phyloP scores from a whole-genome alignment of 2,329 filamentous ascomycete species.

The Cladosporium velox region DNA sequence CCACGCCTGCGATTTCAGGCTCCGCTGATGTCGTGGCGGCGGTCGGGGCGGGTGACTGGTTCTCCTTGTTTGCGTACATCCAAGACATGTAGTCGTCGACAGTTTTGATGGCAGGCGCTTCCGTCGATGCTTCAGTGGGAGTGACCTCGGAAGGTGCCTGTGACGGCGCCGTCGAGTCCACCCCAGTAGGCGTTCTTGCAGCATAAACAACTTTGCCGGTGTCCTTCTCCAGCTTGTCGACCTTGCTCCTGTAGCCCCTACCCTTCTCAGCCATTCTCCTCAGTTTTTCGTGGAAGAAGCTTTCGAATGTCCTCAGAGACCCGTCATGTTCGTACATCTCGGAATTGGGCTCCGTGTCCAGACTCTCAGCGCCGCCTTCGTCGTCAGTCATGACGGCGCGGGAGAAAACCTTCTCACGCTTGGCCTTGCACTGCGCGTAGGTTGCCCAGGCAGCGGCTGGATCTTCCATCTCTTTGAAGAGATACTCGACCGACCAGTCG shows the following conservation, averaged over 20 bases:
- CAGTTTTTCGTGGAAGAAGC: conserved; percentile 49
- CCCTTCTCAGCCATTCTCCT: conserved; percentile 57
- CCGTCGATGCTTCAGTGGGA: not conserved
- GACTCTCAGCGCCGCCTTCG: conserved; percentile 21
- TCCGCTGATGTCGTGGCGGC: not conserved
- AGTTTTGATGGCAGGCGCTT: conserved; percentile 26
- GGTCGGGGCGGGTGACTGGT: not conserved
- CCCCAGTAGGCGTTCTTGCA: not conserved
- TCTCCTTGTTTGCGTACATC: conserved; percentile 29
- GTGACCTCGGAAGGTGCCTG: not conserved
- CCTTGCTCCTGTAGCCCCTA: conserved; percentile 56
- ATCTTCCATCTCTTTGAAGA: conserved; percentile 63
- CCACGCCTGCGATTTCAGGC: conserved; percentile 23
- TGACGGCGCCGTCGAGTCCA: not conserved
- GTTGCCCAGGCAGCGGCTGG: conserved; percentile 49
- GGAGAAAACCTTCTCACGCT: conserved; percentile 54
- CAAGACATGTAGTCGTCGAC: conserved; percentile 36
- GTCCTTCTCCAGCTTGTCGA: conserved; percentile 55
- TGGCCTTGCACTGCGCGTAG: conserved; percentile 58
- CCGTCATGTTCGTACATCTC: conserved; percentile 46
- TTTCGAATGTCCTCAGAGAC: conserved; percentile 40
- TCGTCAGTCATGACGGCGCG: not conserved
- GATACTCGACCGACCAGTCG: conserved; percentile 77
- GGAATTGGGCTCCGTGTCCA: conserved; percentile 7
- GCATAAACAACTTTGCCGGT: conserved; percentile 40